Evolutionary conservation across 768 basidiomycete genomes (phyloP), one percentile per base, ranked within the genome.

Genomic region (Auricularia sp.): DNA sequence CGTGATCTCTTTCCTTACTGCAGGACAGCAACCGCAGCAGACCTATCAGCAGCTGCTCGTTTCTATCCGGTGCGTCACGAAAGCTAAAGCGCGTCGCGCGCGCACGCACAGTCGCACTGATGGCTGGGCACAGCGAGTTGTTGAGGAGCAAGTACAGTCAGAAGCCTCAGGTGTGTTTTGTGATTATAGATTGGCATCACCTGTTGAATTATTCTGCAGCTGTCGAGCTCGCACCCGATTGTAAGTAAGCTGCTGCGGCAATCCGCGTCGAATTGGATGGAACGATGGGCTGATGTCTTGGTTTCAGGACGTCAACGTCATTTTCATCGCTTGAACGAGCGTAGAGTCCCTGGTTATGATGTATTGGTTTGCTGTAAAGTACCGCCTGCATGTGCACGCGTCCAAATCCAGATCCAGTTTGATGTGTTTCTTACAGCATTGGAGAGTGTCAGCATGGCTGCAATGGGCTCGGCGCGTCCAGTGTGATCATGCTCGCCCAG

Each of bases 11-110:
- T 39, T 29, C 61, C 3, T 47, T 39, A 54, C 35, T 56, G 29
- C 77, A 42, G 74, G 73, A 1, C 70, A 74, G 62, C 76, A 76
- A 66, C 77, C 77, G 7, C 74, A 78, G 61, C 73, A 72, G 65
- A 67, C 67, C 5, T 72, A 69, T 65, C 69, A 72, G 58, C 69
- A 70, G 56, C 68, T 72, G 6, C 66, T 71, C 1, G 36, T 66
- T 39, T 54, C 64, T 5, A 66, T 69, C 12, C n/a, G 64, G 58
- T 62, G 36, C 7, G 51, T 66, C 43, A 8, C 59, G 14, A n/a
- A n/a, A 53, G 39, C 39, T 39, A 39, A 39, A 39, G 39, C 39
- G 39, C 39, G 39, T 39, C 12, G 39, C 36, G 23, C 36, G 36
- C 14, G 43, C 36, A 5, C 29, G 23, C 43, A 18, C 10, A 29